Evolutionary conservation across 495 filamentous ascomycete genomes (phyloP).

Genomic region (Lasiosphaeria ovina): DNA sequence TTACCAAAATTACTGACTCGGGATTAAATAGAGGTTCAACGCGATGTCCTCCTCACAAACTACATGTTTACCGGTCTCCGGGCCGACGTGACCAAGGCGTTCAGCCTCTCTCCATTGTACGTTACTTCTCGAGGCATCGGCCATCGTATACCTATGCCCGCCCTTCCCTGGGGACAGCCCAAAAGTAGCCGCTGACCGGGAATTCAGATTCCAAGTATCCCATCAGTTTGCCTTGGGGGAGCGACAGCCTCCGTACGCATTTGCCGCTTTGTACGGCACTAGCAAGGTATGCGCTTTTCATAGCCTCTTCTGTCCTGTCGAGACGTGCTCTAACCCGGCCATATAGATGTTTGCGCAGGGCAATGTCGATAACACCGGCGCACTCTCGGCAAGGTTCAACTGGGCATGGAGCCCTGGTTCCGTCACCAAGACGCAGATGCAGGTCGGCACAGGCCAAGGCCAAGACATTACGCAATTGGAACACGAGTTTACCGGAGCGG

Average conservation of each 20-base stretch:
- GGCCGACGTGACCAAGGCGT: conserved; percentile 92
- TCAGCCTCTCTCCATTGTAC: conserved; percentile 77
- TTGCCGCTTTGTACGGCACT: conserved; percentile 89
- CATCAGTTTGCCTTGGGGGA: conserved; percentile 95
- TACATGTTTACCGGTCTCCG: conserved; percentile 93
- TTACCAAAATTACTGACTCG: conserved; percentile 14
- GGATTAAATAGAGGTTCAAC: conserved; percentile 68
- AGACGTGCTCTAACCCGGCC: conserved; percentile 7
- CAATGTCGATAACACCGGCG: conserved; percentile 85
- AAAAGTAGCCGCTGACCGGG: conserved; percentile 9
- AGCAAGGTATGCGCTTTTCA: conserved; percentile 63
- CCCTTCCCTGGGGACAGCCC: background rate
- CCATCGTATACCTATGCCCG: conserved; percentile 1
- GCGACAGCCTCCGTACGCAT: conserved; percentile 86
- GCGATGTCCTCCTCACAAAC: conserved; percentile 91
- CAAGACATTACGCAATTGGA: conserved; percentile 85
- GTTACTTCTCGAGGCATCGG: conserved; percentile 14
- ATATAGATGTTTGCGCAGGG: conserved; percentile 93
- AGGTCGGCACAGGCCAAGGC: conserved; percentile 64
- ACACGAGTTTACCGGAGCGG: conserved; percentile 86
- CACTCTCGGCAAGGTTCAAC: conserved; percentile 81
- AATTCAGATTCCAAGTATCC: conserved; percentile 76
- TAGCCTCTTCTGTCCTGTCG: background rate
- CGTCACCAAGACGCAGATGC: conserved; percentile 79
- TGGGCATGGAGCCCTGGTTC: conserved; percentile 76